Conservation (phyloP, 352 stramenopile species). For the Pythium utonaiense region DNA sequence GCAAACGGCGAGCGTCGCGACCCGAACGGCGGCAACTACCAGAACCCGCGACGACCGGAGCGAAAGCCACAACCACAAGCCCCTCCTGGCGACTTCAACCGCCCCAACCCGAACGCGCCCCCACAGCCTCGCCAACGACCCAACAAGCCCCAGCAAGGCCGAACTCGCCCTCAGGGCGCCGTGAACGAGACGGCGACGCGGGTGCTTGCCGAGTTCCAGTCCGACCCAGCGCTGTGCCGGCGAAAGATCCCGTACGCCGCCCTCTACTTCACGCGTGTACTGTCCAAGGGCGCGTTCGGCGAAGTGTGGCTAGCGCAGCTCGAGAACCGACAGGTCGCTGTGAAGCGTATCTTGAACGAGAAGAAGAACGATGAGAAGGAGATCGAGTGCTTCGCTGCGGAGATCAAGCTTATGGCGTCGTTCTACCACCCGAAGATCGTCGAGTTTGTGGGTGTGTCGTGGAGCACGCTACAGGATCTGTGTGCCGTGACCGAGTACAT, state of each 20-base stretch:
- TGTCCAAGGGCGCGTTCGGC: slow-evolving; percentile 84
- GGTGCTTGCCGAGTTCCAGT: slow-evolving; percentile 71
- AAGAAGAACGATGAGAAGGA: slow-evolving; percentile 81
- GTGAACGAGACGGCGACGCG: slow-evolving; percentile 40
- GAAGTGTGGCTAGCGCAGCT: slow-evolving; percentile 84
- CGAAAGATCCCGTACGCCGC: slow-evolving; percentile 67
- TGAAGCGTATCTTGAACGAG: slow-evolving; percentile 80
- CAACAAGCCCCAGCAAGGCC: neutral
- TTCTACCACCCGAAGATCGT: slow-evolving; percentile 83
- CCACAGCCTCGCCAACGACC: slow-evolving; percentile 19
- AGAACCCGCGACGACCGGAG: neutral
- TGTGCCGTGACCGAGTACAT: slow-evolving; percentile 85
- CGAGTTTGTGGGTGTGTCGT: slow-evolving; percentile 75
- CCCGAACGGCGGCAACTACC: neutral
- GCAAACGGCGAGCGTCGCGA: neutral
- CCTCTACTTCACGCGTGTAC: slow-evolving; percentile 78
- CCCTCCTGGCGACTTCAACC: neutral
- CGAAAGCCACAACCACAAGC: neutral
- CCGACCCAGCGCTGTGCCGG: slow-evolving; percentile 43
- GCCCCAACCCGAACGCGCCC: slow-evolving; percentile 12
- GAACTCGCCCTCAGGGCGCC: slow-evolving; percentile 14
- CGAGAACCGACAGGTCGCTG: slow-evolving; percentile 71
- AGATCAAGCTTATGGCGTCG: slow-evolving; percentile 85
- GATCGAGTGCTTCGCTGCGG: slow-evolving; percentile 78
- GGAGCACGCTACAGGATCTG: slow-evolving; percentile 64